These are phyloP conservation scores for Botrytis elliptica DNA, from an alignment of 2,329 filamentous ascomycete genomes.

Conservation along the genomic window DNA sequence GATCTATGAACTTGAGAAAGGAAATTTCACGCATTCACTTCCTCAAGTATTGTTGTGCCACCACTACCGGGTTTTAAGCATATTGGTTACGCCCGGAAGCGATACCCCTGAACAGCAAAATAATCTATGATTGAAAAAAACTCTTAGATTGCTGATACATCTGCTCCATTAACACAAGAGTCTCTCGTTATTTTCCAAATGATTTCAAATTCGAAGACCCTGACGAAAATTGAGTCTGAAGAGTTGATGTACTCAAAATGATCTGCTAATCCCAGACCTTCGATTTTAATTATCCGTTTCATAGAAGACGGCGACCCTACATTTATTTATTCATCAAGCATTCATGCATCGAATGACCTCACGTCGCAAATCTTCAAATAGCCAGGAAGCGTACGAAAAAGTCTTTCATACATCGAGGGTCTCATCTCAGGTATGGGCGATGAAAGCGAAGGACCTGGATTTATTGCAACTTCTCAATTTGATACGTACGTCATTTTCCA, in stretches of 20 bases:
- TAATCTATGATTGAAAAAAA: neutral
- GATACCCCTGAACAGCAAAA: neutral
- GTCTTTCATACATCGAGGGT: neutral
- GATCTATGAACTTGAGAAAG: too few species aligned
- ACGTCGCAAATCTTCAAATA: neutral
- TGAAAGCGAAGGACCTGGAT: neutral
- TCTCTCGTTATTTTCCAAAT: neutral
- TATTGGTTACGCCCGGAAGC: neutral
- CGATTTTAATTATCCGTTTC: neutral
- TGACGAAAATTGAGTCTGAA: accelerated
- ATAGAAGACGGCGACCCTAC: neutral
- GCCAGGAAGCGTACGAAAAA: neutral
- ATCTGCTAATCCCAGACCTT: neutral
- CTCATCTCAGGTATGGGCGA: neutral
- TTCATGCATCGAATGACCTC: neutral
- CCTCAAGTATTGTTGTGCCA: too few species aligned
- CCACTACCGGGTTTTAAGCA: neutral
- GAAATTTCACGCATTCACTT: neutral
- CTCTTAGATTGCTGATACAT: neutral
- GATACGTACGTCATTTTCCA: neutral
- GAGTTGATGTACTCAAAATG: neutral
- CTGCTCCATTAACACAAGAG: neutral
- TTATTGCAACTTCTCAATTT: neutral
- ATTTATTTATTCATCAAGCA: neutral
- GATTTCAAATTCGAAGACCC: neutral